Percentiles rank a stretch among this genome's conserved stretches.
Evolutionary conservation across 352 stramenopile genomes (phyloP).

Genomic region (Pythium biforme): DNA sequence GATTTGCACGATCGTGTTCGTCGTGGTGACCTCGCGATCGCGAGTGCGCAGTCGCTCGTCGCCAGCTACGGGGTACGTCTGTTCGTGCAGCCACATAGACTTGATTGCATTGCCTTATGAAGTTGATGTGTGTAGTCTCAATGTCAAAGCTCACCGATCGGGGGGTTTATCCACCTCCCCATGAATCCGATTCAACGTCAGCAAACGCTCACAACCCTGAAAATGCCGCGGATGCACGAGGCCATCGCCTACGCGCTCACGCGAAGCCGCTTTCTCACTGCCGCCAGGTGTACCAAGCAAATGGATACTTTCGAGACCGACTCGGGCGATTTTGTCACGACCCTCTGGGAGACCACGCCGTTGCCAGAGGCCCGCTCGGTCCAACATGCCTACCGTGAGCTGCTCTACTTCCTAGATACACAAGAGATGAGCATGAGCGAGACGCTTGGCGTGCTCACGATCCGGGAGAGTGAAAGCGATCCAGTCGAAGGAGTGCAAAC

Average conservation of each 20-base stretch:
- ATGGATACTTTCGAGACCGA: slow-evolving; percentile 5
- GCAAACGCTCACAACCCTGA: not conserved
- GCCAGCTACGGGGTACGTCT: slow-evolving; percentile 4
- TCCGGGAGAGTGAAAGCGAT: slow-evolving; percentile 20
- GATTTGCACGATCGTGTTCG: not conserved
- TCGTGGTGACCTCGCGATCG: slow-evolving; percentile 1
- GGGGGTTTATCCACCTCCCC: slow-evolving; percentile 14
- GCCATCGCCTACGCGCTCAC: slow-evolving; percentile 3
- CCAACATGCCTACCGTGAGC: not conserved
- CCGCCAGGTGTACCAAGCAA: not conserved
- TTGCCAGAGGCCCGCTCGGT: not conserved
- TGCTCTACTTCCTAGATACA: slow-evolving; percentile 12
- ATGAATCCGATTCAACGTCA: not conserved
- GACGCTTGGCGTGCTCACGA: slow-evolving; percentile 19
- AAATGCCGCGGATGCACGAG: slow-evolving; percentile 2
- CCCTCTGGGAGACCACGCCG: slow-evolving; percentile 18
- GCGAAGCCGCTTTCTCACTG: slow-evolving; percentile 4
- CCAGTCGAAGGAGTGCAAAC: not conserved
- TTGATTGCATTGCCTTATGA: not conserved
- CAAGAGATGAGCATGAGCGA: slow-evolving; percentile 24
- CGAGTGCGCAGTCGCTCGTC: slow-evolving; percentile 14
- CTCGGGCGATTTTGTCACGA: slow-evolving; percentile 6
- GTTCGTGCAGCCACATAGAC: not conserved
- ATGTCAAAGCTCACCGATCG: not conserved
- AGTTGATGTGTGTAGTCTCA: not conserved